Conservation (phyloP, 2,329 filamentous ascomycete species). For the Aureobasidium pullulans region DNA sequence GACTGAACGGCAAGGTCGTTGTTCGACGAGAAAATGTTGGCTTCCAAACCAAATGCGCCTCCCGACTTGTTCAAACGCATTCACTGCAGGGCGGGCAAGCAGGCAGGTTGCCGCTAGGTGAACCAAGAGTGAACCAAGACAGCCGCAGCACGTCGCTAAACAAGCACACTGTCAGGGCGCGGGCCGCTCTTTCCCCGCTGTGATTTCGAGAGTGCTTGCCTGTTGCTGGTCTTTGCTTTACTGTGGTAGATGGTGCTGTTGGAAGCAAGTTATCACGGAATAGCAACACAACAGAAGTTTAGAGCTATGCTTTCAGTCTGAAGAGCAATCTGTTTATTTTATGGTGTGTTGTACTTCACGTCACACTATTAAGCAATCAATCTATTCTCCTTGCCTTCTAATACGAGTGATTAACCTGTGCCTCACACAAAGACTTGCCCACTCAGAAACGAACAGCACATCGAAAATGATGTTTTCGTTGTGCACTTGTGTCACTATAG, state of each 20-base stretch:
- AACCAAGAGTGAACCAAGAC: not conserved
- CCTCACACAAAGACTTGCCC: not conserved
- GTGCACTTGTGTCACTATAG: not conserved
- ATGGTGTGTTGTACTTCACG: not conserved
- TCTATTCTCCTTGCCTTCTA: not conserved
- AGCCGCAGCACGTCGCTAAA: not conserved
- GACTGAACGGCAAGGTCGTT: not conserved
- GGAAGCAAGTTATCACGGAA: not conserved
- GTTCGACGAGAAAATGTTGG: not conserved
- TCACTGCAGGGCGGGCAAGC: not conserved
- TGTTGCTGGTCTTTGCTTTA: not conserved
- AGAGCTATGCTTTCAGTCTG: not conserved
- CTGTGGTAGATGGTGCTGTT: not conserved
- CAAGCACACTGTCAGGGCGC: conserved; percentile 1
- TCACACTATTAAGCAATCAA: not conserved
- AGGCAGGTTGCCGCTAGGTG: not conserved
- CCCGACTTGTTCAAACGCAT: not conserved
- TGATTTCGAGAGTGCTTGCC: not conserved
- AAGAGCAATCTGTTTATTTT: not conserved
- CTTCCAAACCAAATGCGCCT: not conserved
- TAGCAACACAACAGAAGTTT: not conserved
- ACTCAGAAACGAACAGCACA: conserved; percentile 8
- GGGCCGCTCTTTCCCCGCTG: not conserved
- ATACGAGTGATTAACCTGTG: not conserved
- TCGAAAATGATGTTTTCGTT: not conserved